Evolutionary conservation across 129 eudicot species (phyloP), one percentile per base, ranked within the genome.

Genomic region (Tagetes patula): DNA sequence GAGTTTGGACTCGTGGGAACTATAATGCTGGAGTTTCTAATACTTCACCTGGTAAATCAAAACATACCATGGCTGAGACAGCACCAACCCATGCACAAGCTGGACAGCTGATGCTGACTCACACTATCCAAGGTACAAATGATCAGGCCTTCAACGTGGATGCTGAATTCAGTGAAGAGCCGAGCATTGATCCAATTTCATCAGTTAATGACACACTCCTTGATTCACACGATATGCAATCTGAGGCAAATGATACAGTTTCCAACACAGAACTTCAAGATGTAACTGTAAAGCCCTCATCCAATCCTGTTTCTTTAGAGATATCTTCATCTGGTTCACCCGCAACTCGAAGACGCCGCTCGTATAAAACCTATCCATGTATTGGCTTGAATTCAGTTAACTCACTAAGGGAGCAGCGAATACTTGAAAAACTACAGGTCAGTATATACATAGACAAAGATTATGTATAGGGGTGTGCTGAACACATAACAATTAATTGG

Each of bases 1-100:
- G 96, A 77, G 82, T 83, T 77, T 93, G 92, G 94, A 89, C 98
- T 30, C 58, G 79, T 65, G 84, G 94, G 11, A 89, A 89, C 78
- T 85, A 81, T 72, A 80, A 74, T 66, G 58, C 77, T 1, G 77
- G 75, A 40, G 76, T 60, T 34, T 75, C 84, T 66, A 76, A 66
- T 67, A 65, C 80, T 71, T 14, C 54, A 69, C 75, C 77, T 41
- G 58, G 7, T 36, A 80, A 75, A 77, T 62, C 65, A 64, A 77
- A 80, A 67, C 32, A 73, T 46, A 66, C 47, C 68, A 65, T 3
- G 13, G 56, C 42, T 76, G 83, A 72, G 37, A 70, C 38, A 64
- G 40, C 42, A 45, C 69, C 75, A 46, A 66, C 75, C 65, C 70
- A 69, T 45, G 43, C 75, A 38, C 73, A 49, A 33, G 75, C 12